Base-by-base conservation (phyloP, 805 yeast genomes). In the Starmera quercuum region DNA sequence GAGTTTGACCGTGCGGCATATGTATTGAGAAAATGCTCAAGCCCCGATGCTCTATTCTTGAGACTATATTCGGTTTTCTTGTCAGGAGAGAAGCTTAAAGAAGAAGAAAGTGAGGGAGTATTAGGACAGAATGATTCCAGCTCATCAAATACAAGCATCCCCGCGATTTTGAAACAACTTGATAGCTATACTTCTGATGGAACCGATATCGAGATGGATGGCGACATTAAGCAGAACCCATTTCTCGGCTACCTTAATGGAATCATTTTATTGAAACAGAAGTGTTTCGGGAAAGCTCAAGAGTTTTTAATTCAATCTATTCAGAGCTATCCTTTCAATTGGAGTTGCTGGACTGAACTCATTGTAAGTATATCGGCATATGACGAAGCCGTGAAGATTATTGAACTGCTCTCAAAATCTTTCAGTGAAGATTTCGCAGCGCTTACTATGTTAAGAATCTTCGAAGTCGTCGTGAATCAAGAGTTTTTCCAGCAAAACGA, bases 331-430 rank as follows among this genome's bases (percentile, higher is more conserved):
- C 95, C 97, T 0, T 83, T 69, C 54, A 90, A 90, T 54, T 92
- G 98, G 98, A 73, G 88, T 35, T 82, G 92, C 38, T 92, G 97
- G 97, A 67, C 71, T 37, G 97, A 90, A 51, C 63, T 92, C 26
- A 61, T 76, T 10, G 62, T 74, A 4, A 75, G 84, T 34, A 58
- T 85, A 20, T 57, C 72, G 7, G 68, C 75, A 20, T 66, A 76
- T 35, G 82, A 79, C 39, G 83, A 82, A 35, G 80, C 85, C 0
- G 37, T 61, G 31, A 25, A 32, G 15, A 29, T 47, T 34, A 22
- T 44, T 13, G 30, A 47, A 6, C 46, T 51, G 26, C 33, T 64
- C 2, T 28, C 26, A 35, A 32, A 11, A 7, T 13, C 7, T 26
- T 26, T 16, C 36, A 14, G 51, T 47, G 33, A 36, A 58, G 16